Conservation (phyloP, 352 stramenopile species). For the Globisporangium canariense region DNA sequence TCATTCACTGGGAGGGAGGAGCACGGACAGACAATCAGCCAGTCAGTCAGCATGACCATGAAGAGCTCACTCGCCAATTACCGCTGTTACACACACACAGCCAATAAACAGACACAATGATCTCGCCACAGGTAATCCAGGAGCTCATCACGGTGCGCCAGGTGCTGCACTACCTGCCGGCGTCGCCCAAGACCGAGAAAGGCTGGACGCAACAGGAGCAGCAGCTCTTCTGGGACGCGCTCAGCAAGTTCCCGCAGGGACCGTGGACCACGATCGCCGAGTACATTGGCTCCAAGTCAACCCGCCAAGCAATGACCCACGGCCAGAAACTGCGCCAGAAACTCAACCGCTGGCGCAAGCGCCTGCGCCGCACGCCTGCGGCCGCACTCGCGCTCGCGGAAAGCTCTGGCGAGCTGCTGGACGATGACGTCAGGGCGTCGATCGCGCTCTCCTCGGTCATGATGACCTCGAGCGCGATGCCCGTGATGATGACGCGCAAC, state of each 20-base stretch:
- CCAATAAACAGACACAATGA: constrained; percentile 8
- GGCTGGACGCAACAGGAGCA: constrained; percentile 36
- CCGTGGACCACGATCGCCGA: constrained; percentile 45
- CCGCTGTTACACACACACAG: constrained; percentile 7
- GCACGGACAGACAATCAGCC: background rate
- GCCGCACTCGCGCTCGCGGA: constrained; percentile 6
- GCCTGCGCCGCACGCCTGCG: constrained; percentile 21
- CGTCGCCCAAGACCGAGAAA: constrained; percentile 27
- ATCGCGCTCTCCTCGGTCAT: constrained; percentile 14
- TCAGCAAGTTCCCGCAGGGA: constrained; percentile 34
- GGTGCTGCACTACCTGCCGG: constrained; percentile 37
- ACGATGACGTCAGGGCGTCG: constrained; percentile 11
- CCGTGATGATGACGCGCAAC: constrained; percentile 8
- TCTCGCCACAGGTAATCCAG: constrained; percentile 32
- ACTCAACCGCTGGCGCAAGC: constrained; percentile 40
- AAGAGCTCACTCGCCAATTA: constrained; percentile 8
- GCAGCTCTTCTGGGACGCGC: constrained; percentile 40
- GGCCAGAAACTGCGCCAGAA: constrained; percentile 53
- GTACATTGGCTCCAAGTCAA: constrained; percentile 39
- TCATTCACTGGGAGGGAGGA: background rate
- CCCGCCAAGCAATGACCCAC: constrained; percentile 46
- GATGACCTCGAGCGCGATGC: constrained; percentile 12
- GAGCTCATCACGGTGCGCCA: constrained; percentile 31
- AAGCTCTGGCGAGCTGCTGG: background rate
- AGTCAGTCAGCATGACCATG: background rate